Conservation (phyloP, 2,329 filamentous ascomycete genomes). For the Camptophora hylomeconis region DNA sequence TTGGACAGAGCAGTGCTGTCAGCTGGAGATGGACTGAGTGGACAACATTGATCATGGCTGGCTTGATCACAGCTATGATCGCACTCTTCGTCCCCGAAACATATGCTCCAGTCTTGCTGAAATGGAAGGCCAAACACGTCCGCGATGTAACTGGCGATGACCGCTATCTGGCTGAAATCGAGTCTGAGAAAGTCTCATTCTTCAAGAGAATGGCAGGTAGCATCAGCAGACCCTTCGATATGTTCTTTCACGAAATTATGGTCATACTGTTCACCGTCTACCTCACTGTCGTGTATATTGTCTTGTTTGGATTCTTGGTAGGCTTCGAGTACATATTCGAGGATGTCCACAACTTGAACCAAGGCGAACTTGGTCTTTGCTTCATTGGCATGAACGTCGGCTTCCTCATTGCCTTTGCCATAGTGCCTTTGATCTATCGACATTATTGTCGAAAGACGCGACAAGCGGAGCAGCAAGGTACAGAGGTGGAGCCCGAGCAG, state of each 20-base stretch:
- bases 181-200: slow-evolving; percentile 6
- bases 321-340: slow-evolving; percentile 40
- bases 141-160: slow-evolving; percentile 7
- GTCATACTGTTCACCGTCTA: slow-evolving; percentile 36
- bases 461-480: slow-evolving; percentile 6
- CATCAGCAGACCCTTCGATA: slow-evolving; percentile 18
- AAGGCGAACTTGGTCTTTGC: slow-evolving; percentile 30
- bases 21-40: slow-evolving; percentile 28
- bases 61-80: slow-evolving; percentile 11
- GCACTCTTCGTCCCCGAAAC: slow-evolving; percentile 21
- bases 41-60: slow-evolving; percentile 22
- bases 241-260: slow-evolving; percentile 27
- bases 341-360: slow-evolving; percentile 27
- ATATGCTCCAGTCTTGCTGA: slow-evolving; percentile 19
- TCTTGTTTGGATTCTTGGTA: slow-evolving; percentile 41
- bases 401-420: slow-evolving; percentile 11
- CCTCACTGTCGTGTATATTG: slow-evolving; percentile 39
- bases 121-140: slow-evolving; percentile 19
- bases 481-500: background rate
- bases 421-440: slow-evolving; percentile 20
- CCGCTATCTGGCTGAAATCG: background rate
- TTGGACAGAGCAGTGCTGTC: background rate
- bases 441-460: slow-evolving; percentile 2
- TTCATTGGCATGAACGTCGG: slow-evolving; percentile 35
- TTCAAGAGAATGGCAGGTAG: slow-evolving; percentile 13